Percentiles rank a stretch among this genome's conserved stretches.
phyloP scores from a whole-genome alignment of 805 yeast species.

The Hanseniaspora singularis region DNA sequence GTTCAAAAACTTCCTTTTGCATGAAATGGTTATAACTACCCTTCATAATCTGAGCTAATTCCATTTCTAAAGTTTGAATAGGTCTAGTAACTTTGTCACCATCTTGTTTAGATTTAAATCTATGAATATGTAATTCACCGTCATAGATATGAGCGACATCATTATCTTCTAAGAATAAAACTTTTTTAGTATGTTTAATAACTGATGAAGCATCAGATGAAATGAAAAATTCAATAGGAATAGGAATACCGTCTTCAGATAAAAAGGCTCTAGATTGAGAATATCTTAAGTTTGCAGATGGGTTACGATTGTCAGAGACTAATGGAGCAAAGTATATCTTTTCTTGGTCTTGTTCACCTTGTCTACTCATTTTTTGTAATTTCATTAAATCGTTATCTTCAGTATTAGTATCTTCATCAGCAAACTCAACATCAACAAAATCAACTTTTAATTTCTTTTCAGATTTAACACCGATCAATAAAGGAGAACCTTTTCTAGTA shows the following conservation, averaged over 20 bases:
- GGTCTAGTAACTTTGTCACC: constrained; percentile 90
- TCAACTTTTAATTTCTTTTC: constrained; percentile 92
- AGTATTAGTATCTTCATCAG: constrained; percentile 40
- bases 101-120: constrained; percentile 68
- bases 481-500: constrained; percentile 95
- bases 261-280: constrained; percentile 94
- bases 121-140: constrained; percentile 96
- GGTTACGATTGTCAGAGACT: constrained; percentile 34
- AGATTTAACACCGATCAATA: constrained; percentile 93
- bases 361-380: constrained; percentile 11
- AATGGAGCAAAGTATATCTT: constrained; percentile 36
- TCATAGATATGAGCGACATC: constrained; percentile 97
- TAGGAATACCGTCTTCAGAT: constrained; percentile 83
- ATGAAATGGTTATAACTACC: constrained; percentile 92
- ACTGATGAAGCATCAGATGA: constrained; percentile 97
- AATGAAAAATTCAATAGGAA: constrained; percentile 88
- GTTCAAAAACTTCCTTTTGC: constrained; percentile 98
- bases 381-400: constrained; percentile 19
- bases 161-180: constrained; percentile 89
- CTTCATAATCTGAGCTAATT: constrained; percentile 94
- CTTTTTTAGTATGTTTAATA: constrained; percentile 92
- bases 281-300: constrained; percentile 49
- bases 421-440: constrained; percentile 95
- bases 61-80: constrained; percentile 93
- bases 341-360: constrained; percentile 16